Evolutionary conservation across 345 rosid species (phyloP).

Genomic region (Moringa oleifera): DNA sequence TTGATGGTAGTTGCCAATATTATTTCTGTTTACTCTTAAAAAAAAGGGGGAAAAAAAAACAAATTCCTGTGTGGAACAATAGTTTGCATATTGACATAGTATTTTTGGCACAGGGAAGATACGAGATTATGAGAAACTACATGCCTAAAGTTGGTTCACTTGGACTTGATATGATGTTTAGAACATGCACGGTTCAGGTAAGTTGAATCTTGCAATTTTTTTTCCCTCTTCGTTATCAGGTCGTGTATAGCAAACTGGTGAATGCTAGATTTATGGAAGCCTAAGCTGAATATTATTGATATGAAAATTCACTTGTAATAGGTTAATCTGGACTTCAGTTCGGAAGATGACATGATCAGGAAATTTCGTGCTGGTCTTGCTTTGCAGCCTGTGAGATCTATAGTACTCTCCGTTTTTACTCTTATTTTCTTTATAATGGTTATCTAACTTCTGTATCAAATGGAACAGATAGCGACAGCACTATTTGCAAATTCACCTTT

Average conservation of each 20-base stretch:
- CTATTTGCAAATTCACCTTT: constrained; percentile 98
- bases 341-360: constrained; percentile 97
- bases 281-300: background rate
- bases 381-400: constrained; percentile 82
- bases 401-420: constrained; percentile 11
- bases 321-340: constrained; percentile 95
- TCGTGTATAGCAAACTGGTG: background rate
- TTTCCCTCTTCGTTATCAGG: constrained; percentile 2
- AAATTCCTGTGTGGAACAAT: constrained; percentile 3
- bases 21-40: background rate
- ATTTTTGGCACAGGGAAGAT: constrained; percentile 76
- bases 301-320: constrained; percentile 25
- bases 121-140: constrained; percentile 93
- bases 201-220: constrained; percentile 21
- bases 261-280: background rate
- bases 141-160: constrained; percentile 96
- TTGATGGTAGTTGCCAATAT: background rate
- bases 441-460: constrained; percentile 27
- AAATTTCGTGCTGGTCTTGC: constrained; percentile 97
- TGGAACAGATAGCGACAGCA: constrained; percentile 93
- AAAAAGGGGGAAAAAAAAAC: too few species aligned
- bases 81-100: constrained; percentile 21
- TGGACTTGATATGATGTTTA: constrained; percentile 98
- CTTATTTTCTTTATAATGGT: constrained; percentile 13
- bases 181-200: constrained; percentile 99